These are phyloP conservation scores for Hirsutella minnesotensis DNA, from an alignment of 2,329 filamentous ascomycete genomes.

Conservation along the genomic window DNA sequence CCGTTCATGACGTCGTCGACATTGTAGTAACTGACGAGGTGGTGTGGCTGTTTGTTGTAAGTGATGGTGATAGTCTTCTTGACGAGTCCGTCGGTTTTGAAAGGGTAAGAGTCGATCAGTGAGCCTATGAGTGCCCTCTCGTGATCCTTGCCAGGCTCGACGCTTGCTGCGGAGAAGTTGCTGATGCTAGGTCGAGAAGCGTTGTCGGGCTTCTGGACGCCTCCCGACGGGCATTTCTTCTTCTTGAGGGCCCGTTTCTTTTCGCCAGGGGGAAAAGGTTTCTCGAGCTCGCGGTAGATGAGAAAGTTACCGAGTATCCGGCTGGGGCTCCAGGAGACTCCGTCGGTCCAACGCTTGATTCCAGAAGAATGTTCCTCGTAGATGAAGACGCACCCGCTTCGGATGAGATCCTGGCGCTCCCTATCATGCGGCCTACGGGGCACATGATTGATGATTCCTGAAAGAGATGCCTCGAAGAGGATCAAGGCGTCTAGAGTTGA, in stretches of 20 bases:
- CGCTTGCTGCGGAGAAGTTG: constrained; percentile 3
- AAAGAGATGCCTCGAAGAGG: constrained; percentile 68
- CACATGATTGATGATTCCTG: constrained; percentile 60
- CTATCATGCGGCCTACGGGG: constrained; percentile 77
- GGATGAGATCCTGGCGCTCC: constrained; percentile 65
- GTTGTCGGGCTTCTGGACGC: constrained; percentile 22
- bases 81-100: constrained; percentile 70
- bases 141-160: constrained; percentile 13
- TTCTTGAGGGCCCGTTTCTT: constrained; percentile 77
- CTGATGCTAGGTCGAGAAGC: constrained; percentile 11
- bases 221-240: constrained; percentile 29
- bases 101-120: constrained; percentile 78
- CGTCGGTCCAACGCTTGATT: constrained; percentile 91
- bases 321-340: constrained; percentile 81
- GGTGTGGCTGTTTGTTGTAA: constrained; percentile 63
- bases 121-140: constrained; percentile 56
- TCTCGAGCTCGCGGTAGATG: constrained; percentile 71
- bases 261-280: constrained; percentile 68
- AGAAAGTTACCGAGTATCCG: constrained; percentile 77
- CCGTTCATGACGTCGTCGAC: constrained; percentile 62
- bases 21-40: constrained; percentile 82
- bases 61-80: constrained; percentile 89
- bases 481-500: constrained; percentile 65
- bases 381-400: constrained; percentile 78
- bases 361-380: constrained; percentile 86